Evolutionary conservation across 2,329 filamentous ascomycete genomes (phyloP).

Genomic region (Elsinoe fawcettii): DNA sequence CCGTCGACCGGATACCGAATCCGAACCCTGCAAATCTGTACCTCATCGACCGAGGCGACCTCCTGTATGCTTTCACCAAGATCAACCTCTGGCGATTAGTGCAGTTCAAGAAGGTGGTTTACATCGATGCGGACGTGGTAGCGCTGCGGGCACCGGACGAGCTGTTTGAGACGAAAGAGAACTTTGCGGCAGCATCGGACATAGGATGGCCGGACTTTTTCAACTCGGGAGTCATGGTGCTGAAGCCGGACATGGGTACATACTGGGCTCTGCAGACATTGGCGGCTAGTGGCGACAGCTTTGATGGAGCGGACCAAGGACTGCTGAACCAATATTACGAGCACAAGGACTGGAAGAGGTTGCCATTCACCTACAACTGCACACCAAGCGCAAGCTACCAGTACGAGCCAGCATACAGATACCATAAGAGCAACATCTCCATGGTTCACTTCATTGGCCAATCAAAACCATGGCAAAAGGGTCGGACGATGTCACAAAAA

Average conservation of each 20-base stretch:
- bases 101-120: constrained; percentile 87
- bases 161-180: constrained; percentile 61
- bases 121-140: constrained; percentile 91
- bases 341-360: constrained; percentile 64
- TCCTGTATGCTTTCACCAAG: constrained; percentile 93
- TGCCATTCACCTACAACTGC: constrained; percentile 95
- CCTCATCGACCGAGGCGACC: constrained; percentile 84
- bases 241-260: constrained; percentile 77
- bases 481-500: constrained; percentile 35
- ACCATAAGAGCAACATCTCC: constrained; percentile 84
- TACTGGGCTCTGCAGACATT: constrained; percentile 79
- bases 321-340: constrained; percentile 91
- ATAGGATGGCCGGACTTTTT: constrained; percentile 98
- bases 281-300: constrained; percentile 80
- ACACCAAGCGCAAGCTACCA: constrained; percentile 96
- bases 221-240: constrained; percentile 94
- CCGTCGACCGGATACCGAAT: constrained; percentile 73
- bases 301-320: constrained; percentile 95
- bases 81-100: constrained; percentile 87
- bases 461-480: constrained; percentile 71
- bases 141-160: constrained; percentile 85
- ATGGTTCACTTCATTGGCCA: constrained; percentile 91
- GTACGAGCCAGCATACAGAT: constrained; percentile 87
- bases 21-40: constrained; percentile 71
- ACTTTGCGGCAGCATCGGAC: constrained; percentile 73